Conservation (phyloP, 805 yeast genomes). For the Lipomyces sp. region DNA sequence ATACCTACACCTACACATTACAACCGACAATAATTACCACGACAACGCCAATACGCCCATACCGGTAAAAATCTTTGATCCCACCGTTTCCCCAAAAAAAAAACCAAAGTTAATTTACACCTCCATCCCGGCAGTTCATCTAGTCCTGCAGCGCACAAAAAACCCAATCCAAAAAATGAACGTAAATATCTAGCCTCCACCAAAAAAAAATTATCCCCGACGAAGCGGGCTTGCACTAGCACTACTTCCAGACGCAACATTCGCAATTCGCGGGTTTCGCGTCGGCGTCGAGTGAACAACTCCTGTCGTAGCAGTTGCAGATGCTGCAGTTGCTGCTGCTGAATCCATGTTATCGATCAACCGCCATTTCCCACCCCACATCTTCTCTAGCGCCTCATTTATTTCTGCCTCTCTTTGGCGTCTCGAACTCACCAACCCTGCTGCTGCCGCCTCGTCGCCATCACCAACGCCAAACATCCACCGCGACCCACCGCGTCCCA, state of each 20-base stretch:
- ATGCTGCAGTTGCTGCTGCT: slow-evolving; percentile 11
- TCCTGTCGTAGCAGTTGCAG: background rate
- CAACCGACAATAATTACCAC: too few relatives aligned
- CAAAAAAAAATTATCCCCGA: background rate
- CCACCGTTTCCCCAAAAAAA: too few relatives aligned
- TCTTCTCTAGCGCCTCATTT: slow-evolving; percentile 14
- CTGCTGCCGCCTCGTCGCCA: slow-evolving; percentile 1
- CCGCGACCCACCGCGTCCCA: background rate
- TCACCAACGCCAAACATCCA: slow-evolving; percentile 19
- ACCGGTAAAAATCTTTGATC: too few relatives aligned
- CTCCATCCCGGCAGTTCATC: too few relatives aligned
- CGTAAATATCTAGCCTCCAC: too few relatives aligned
- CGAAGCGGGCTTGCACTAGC: background rate
- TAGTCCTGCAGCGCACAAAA: background rate
- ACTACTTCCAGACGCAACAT: background rate
- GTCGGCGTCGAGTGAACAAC: background rate
- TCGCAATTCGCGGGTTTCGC: background rate
- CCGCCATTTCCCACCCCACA: slow-evolving; percentile 35
- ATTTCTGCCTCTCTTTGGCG: slow-evolving; percentile 13
- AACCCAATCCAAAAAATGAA: background rate
- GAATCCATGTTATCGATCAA: slow-evolving; percentile 21
- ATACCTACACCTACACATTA: too few relatives aligned
- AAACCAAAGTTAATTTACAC: too few relatives aligned
- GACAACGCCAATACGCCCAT: too few relatives aligned
- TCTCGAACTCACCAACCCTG: background rate